A percentile compares a stretch with the other conserved stretches of the same genome.
phyloP scores from a whole-genome alignment of 1,139 yeast species.

The Kurtzmaniella natalensis region DNA sequence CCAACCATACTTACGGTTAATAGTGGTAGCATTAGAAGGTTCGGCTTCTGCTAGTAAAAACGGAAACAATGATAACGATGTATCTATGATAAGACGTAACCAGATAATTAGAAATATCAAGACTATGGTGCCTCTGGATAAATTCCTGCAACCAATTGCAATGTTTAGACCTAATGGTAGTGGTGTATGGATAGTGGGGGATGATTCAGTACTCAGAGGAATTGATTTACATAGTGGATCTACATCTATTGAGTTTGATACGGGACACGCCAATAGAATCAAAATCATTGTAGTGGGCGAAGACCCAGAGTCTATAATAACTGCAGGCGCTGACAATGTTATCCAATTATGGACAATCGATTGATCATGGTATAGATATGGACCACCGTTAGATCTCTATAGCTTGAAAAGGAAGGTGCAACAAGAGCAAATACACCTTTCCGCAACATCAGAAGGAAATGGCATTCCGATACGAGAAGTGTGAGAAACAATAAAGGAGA shows the following conservation, averaged over 20 bases:
- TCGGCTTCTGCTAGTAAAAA: conserved; percentile 2
- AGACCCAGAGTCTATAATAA: conserved; percentile 32
- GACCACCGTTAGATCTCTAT: too few species aligned
- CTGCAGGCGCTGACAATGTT: conserved; percentile 45
- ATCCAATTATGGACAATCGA: conserved; percentile 21
- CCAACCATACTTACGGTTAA: conserved; percentile 67
- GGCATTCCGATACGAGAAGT: too few species aligned
- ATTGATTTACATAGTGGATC: conserved; percentile 36
- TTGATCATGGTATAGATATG: too few species aligned
- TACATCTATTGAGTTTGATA: conserved; percentile 19
- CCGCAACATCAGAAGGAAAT: too few species aligned
- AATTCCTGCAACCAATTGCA: conserved; percentile 55
- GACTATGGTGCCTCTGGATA: conserved; percentile 68
- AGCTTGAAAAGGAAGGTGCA: too few species aligned
- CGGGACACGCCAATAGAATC: conserved; percentile 41
- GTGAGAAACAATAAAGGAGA: too few species aligned
- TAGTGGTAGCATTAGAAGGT: conserved; percentile 38
- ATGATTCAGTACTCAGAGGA: conserved; percentile 64
- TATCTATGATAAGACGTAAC: conserved; percentile 25
- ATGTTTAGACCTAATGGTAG: conserved; percentile 28
- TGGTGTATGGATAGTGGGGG: conserved; percentile 69
- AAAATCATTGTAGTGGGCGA: conserved; percentile 39
- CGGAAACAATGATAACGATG: conserved; percentile 4
- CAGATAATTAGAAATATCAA: conserved; percentile 53
- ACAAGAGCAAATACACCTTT: too few species aligned